These are phyloP conservation scores for Fusarium sp. DNA, from an alignment of 2,329 filamentous ascomycete species.

Conservation along the genomic window DNA sequence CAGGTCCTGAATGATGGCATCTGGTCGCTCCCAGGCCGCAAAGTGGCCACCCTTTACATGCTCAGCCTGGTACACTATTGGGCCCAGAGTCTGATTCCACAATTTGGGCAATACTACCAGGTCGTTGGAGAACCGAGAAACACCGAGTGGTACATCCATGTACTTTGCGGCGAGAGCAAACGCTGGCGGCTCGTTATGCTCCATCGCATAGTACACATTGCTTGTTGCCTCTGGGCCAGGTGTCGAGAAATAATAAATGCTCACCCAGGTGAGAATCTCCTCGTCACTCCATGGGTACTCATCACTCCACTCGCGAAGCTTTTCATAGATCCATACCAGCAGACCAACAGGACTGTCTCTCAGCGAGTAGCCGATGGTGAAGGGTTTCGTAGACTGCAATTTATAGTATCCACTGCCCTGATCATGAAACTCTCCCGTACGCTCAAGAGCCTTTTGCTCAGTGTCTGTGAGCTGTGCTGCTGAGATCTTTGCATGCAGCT, in stretches of 20 bases:
- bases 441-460: background rate
- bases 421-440: slow-evolving; percentile 26
- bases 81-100: slow-evolving; percentile 69
- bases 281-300: slow-evolving; percentile 79
- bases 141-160: slow-evolving; percentile 55
- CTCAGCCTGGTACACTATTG: slow-evolving; percentile 67
- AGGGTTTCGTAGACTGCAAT: slow-evolving; percentile 7
- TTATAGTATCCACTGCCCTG: slow-evolving; percentile 13
- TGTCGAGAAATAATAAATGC: slow-evolving; percentile 73
- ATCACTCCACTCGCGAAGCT: slow-evolving; percentile 82
- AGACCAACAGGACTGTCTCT: slow-evolving; percentile 75
- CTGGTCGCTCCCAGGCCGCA: slow-evolving; percentile 69
- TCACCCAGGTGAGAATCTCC: slow-evolving; percentile 80
- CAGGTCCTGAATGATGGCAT: slow-evolving; percentile 64
- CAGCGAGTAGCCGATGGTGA: slow-evolving; percentile 43
- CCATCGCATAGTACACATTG: slow-evolving; percentile 78
- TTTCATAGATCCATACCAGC: slow-evolving; percentile 84
- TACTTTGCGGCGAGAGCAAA: slow-evolving; percentile 4
- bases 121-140: slow-evolving; percentile 70
- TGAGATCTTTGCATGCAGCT: background rate
- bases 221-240: slow-evolving; percentile 75
- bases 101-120: slow-evolving; percentile 63
- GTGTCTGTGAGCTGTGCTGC: background rate
- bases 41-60: slow-evolving; percentile 70
- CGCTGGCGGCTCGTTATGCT: slow-evolving; percentile 51